These are phyloP conservation scores for Neurospora pannonica DNA, from an alignment of 495 filamentous ascomycete species.

Conservation along the genomic window DNA sequence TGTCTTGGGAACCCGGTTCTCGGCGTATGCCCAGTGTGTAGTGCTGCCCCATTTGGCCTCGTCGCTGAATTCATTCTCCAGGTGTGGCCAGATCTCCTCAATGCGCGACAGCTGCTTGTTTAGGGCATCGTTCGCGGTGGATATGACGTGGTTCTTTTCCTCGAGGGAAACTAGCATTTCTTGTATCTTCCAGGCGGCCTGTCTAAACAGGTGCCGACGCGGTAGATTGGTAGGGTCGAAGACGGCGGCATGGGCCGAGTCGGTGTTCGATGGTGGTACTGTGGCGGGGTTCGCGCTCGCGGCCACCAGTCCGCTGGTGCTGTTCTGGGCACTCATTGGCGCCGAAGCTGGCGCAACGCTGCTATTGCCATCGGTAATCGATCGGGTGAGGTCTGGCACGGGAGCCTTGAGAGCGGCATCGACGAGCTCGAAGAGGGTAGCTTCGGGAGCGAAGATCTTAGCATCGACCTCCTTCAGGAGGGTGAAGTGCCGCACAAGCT, in stretches of 20 bases:
- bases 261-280: constrained; percentile 24
- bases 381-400: constrained; percentile 31
- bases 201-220: constrained; percentile 58
- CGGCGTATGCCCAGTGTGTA: constrained; percentile 91
- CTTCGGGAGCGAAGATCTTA: constrained; percentile 72
- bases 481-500: constrained; percentile 89
- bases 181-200: constrained; percentile 46
- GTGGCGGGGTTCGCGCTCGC: constrained; percentile 17
- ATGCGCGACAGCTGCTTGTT: constrained; percentile 77
- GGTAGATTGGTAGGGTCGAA: constrained; percentile 43
- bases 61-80: constrained; percentile 84
- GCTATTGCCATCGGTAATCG: constrained; percentile 32
- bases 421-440: constrained; percentile 60
- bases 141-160: constrained; percentile 93
- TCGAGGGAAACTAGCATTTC: constrained; percentile 80
- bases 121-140: constrained; percentile 78
- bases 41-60: constrained; percentile 85
- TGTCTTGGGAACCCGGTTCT: constrained; percentile 62
- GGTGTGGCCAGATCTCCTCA: constrained; percentile 71
- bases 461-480: constrained; percentile 95
- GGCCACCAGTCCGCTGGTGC: constrained; percentile 25
- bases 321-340: constrained; percentile 35
- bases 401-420: constrained; percentile 54
- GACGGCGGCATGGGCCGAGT: constrained; percentile 25
- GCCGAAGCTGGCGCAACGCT: constrained; percentile 31